Conservation (phyloP, 306 rosid genomes). For the Spatholobus suberectus region DNA sequence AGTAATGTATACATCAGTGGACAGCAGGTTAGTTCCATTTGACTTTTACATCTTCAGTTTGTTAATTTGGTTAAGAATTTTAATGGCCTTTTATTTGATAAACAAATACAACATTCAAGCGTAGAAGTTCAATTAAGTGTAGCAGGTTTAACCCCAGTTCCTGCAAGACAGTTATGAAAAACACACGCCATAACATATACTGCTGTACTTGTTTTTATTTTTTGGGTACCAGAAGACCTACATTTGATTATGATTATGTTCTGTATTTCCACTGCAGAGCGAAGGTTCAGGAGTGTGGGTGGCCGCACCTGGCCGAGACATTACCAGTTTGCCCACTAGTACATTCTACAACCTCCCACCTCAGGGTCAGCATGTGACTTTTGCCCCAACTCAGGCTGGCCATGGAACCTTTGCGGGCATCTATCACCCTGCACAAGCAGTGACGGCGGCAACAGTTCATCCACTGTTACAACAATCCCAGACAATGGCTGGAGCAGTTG, state of each 20-base stretch:
- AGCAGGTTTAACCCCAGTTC: background rate
- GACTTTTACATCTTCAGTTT: slow-evolving; percentile 28
- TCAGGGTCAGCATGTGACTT: slow-evolving; percentile 86
- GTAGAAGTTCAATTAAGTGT: slow-evolving; percentile 13
- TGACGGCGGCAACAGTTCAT: slow-evolving; percentile 80
- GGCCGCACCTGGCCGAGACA: slow-evolving; percentile 92
- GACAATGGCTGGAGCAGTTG: slow-evolving; percentile 91
- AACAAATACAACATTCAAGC: background rate
- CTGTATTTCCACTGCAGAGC: slow-evolving; percentile 60
- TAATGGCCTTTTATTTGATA: background rate
- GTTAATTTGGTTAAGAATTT: slow-evolving; percentile 26
- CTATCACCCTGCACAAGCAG: slow-evolving; percentile 94
- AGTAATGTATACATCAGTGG: slow-evolving; percentile 81
- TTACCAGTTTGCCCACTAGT: slow-evolving; percentile 74
- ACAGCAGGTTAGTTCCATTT: slow-evolving; percentile 75
- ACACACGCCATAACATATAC: background rate
- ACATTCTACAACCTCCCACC: slow-evolving; percentile 93
- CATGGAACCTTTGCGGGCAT: slow-evolving; percentile 85
- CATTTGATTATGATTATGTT: slow-evolving; percentile 22
- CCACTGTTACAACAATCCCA: slow-evolving; percentile 96
- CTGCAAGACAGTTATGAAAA: slow-evolving; percentile 20
- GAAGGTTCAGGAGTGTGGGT: slow-evolving; percentile 96
- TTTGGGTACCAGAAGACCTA: background rate
- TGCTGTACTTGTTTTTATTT: background rate
- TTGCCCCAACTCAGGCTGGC: slow-evolving; percentile 87